A percentile compares a stretch with the other conserved stretches of the same genome.
Conservation (phyloP, 2,329 filamentous ascomycete genomes). For the Trichoderma oligosporum region DNA sequence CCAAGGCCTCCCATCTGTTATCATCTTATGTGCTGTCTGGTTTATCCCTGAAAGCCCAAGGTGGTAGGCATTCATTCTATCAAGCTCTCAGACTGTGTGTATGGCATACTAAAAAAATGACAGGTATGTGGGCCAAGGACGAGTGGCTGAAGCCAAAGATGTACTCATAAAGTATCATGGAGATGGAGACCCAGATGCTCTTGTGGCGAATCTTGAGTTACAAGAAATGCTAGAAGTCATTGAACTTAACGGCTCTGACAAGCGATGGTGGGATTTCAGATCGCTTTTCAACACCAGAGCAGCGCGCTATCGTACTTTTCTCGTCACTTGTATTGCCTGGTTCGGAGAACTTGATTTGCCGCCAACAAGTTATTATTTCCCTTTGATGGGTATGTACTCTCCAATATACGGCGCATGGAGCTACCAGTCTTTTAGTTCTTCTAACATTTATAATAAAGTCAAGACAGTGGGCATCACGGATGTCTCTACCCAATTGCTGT, state of each 20-base stretch:
- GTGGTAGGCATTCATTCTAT: not conserved
- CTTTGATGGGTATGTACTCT: not conserved
- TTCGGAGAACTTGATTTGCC: conserved; percentile 6
- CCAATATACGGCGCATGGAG: not conserved
- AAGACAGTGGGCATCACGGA: not conserved
- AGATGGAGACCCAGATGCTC: not conserved
- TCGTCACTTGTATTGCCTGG: not conserved
- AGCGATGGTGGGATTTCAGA: conserved; percentile 2
- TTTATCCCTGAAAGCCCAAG: conserved; percentile 1
- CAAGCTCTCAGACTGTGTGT: not conserved
- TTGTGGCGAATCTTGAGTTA: not conserved
- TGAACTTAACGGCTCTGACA: not conserved
- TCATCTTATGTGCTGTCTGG: not conserved
- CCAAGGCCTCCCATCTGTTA: not conserved
- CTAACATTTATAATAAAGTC: not conserved
- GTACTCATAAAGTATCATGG: not conserved
- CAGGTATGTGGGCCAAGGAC: conserved; percentile 2
- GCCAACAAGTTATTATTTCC: not conserved
- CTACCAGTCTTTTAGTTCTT: not conserved
- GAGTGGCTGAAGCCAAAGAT: not conserved
- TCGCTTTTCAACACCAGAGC: not conserved
- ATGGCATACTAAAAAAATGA: not conserved
- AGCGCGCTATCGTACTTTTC: conserved; percentile 1
- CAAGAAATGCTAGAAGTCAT: conserved; percentile 6
- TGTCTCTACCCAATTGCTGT: not conserved